Conservation (phyloP, 177 flowering plant genomes). For the Telopea speciosissima region DNA sequence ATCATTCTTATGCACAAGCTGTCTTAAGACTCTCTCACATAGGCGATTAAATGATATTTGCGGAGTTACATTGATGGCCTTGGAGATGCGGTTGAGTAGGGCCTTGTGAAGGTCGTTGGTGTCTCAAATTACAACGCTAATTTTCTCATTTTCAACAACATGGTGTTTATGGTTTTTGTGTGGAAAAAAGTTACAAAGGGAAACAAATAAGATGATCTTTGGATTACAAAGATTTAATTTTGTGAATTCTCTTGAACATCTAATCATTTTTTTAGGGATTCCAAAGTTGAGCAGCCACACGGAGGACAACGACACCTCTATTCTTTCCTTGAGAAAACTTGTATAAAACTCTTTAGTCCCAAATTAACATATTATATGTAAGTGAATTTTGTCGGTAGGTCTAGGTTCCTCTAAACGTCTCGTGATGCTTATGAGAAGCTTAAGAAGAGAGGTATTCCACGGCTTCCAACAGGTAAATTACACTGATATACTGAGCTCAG, state of each 20-base stretch:
- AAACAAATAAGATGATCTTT: background rate
- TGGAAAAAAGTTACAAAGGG: background rate
- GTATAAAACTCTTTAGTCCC: background rate
- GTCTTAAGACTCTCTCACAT: background rate
- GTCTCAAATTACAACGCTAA: slow-evolving; percentile 89
- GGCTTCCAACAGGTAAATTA: slow-evolving; percentile 98
- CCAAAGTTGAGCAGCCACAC: background rate
- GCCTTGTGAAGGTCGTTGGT: slow-evolving; percentile 96
- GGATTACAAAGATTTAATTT: background rate
- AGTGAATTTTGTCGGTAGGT: background rate
- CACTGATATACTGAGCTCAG: slow-evolving; percentile 83
- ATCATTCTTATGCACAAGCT: background rate
- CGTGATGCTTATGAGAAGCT: slow-evolving; percentile 77
- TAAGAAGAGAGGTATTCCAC: slow-evolving; percentile 76
- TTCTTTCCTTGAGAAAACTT: background rate
- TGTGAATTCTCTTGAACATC: background rate
- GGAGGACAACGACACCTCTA: background rate
- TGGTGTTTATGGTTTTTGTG: background rate
- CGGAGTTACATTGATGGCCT: slow-evolving; percentile 95
- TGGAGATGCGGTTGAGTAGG: slow-evolving; percentile 95
- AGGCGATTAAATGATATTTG: slow-evolving; percentile 16
- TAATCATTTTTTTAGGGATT: too few relatives aligned
- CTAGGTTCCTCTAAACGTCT: slow-evolving; percentile 40
- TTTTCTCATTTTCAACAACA: background rate
- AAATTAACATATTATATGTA: background rate